phyloP scores from a whole-genome alignment of 2,329 filamentous ascomycete species.

The Davidsoniella eucalypti region DNA sequence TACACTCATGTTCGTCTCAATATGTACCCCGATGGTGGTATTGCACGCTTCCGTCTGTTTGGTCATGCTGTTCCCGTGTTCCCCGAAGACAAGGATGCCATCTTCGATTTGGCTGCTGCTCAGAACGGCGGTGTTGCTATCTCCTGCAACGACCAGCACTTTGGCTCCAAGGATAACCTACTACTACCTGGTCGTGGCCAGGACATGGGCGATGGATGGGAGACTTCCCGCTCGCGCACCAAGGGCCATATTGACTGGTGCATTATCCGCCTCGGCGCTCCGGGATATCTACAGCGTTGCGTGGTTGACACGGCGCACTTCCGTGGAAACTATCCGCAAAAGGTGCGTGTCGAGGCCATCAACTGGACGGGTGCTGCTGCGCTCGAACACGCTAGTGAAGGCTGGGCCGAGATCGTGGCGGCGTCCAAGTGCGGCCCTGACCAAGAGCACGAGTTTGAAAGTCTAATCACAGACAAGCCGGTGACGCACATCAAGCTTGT shows the following conservation, averaged over 20 bases:
- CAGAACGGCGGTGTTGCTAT: constrained; percentile 65
- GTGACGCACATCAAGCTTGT: constrained; percentile 80
- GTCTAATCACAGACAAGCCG: constrained; percentile 35
- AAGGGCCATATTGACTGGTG: constrained; percentile 65
- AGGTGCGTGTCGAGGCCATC: constrained; percentile 50
- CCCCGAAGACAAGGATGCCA: constrained; percentile 43
- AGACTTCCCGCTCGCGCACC: constrained; percentile 58
- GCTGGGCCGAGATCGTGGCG: constrained; percentile 49
- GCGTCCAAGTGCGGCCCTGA: constrained; percentile 57
- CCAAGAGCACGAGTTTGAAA: constrained; percentile 50
- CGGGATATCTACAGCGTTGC: constrained; percentile 47
- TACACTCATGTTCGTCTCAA: constrained; percentile 68
- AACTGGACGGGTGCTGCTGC: constrained; percentile 36
- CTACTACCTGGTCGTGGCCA: constrained; percentile 62
- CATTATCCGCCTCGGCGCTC: constrained; percentile 56
- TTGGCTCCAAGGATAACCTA: constrained; percentile 65
- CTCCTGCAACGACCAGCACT: constrained; percentile 69
- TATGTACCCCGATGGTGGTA: constrained; percentile 77
- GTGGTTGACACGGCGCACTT: constrained; percentile 73
- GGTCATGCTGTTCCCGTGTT: constrained; percentile 64
- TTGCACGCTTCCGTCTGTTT: constrained; percentile 63
- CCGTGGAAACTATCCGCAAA: constrained; percentile 68
- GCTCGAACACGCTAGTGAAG: constrained; percentile 37
- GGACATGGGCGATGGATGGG: constrained; percentile 83
- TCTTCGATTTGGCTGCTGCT: constrained; percentile 62